phyloP scores from a whole-genome alignment of 2,329 filamentous ascomycete species.

The Monilinia fructicola region DNA sequence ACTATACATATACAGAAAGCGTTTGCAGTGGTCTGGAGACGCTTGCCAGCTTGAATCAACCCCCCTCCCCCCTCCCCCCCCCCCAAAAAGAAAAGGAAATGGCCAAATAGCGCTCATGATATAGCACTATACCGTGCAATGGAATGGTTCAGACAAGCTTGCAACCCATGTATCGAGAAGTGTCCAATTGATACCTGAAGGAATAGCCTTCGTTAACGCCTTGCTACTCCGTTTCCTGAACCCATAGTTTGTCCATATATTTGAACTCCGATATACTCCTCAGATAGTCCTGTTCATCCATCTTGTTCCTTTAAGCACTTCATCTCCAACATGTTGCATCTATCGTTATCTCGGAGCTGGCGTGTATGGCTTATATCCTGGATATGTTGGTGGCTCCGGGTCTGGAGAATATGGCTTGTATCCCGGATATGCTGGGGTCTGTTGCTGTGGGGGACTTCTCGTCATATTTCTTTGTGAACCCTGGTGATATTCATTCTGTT shows the following conservation, averaged over 20 bases:
- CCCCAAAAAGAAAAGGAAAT: not conserved
- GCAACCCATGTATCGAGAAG: not conserved
- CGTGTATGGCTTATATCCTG: conserved; percentile 20
- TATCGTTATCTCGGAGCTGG: conserved; percentile 2
- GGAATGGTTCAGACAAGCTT: not conserved
- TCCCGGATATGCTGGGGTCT: conserved; percentile 11
- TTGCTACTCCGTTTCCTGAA: not conserved
- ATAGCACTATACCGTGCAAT: not conserved
- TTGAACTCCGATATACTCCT: not conserved
- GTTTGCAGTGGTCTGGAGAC: not conserved
- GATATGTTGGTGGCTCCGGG: not conserved
- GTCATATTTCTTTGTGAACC: conserved; percentile 1
- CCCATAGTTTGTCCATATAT: too few species aligned
- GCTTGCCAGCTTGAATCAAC: not conserved
- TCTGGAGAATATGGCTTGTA: not conserved
- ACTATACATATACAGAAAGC: not conserved
- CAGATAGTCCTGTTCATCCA: not conserved
- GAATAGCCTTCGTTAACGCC: not conserved
- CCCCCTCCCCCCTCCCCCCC: too few species aligned
- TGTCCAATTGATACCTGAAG: not conserved
- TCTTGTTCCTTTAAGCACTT: not conserved
- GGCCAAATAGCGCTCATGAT: not conserved
- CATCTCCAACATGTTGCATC: not conserved
- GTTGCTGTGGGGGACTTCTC: conserved; percentile 15
- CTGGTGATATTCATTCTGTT: not conserved